Evolutionary conservation across 2,329 filamentous ascomycete species (phyloP).

Genomic region (Pyrenochaeta sp.): DNA sequence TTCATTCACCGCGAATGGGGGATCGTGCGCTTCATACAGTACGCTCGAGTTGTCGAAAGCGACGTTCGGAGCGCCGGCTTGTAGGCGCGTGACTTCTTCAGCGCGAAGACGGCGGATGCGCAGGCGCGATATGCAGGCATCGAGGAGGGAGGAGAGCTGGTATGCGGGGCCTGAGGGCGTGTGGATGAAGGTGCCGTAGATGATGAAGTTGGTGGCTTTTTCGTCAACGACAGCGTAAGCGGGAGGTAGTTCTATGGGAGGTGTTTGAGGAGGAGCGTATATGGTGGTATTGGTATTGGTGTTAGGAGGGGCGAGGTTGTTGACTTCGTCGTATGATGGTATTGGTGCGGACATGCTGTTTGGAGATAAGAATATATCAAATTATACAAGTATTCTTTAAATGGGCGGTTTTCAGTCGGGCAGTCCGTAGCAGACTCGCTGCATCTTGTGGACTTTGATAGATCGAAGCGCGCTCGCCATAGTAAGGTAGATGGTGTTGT

Average conservation of each 20-base stretch:
- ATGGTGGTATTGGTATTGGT: neutral
- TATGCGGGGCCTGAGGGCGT: constrained; percentile 33
- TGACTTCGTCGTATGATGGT: constrained; percentile 30
- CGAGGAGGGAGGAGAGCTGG: constrained; percentile 37
- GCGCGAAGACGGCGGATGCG: constrained; percentile 29
- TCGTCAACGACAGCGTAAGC: constrained; percentile 33
- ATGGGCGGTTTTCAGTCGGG: neutral
- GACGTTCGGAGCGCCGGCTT: constrained; percentile 22
- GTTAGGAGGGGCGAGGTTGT: constrained; percentile 4
- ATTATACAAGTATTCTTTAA: too few relatives aligned
- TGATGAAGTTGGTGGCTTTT: constrained; percentile 31
- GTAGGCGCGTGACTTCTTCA: constrained; percentile 27
- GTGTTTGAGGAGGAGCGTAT: neutral
- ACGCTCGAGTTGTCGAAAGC: constrained; percentile 25
- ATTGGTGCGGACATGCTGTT: constrained; percentile 19
- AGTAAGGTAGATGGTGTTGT: neutral
- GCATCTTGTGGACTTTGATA: neutral
- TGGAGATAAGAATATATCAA: neutral
- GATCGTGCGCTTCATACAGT: constrained; percentile 38
- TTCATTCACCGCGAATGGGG: constrained; percentile 31
- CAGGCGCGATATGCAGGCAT: constrained; percentile 25
- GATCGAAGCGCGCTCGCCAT: neutral
- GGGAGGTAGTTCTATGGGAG: constrained; percentile 23
- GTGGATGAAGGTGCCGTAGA: constrained; percentile 39
- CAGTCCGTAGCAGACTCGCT: neutral